Base-by-base conservation (phyloP, 2,329 filamentous ascomycete species). In the Colletotrichum tanaceti region DNA sequence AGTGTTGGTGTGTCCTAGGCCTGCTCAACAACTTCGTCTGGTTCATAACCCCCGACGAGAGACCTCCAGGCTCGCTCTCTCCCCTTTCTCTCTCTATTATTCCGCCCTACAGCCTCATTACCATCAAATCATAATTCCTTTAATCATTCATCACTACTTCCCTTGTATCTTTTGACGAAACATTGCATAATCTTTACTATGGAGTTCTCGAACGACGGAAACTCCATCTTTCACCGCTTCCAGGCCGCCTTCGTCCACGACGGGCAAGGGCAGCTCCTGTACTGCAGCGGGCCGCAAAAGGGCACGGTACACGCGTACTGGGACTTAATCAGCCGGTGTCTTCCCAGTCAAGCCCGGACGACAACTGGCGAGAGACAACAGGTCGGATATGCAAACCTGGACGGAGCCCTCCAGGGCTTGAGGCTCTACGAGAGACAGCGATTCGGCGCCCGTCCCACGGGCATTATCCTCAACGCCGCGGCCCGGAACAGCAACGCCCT, bases 121-220 rank as follows among this genome's bases (percentile, higher is more conserved):
- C 7, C 32, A 49, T 3, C 39, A 65, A 39, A 49, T 24, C 20
- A 28, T 65, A 57, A 65, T 60, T 5, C 28, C 7, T 18, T 20
- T 68, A 55, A 65, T 55, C 38, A 39, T 14, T 32, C 32, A 52
- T 39, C 50, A 39, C 18, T 32, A 47, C 52, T 39, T 58, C 7
- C 6, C 16, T 53, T 22, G 20, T 14, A 54, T 35, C 14, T 41
- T 44, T 14, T 38, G 43, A 49, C 32, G 5, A 43, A 32, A 16
- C 3, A 4, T 13, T 22, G 22, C 10, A 39, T n/a, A 52, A 43
- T 58, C 14, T 47, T 41, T 18, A 60, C 35, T 35, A 71, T 71
- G 69, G 69, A 71, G 10, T 63, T 71, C 44, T 70, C 69, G 9
- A 71, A 71, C 49, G 49, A 62, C 44, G 69, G 69, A 18, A 66